Base-by-base conservation (phyloP, 495 filamentous ascomycete species). In the Penicillium alfredii region DNA sequence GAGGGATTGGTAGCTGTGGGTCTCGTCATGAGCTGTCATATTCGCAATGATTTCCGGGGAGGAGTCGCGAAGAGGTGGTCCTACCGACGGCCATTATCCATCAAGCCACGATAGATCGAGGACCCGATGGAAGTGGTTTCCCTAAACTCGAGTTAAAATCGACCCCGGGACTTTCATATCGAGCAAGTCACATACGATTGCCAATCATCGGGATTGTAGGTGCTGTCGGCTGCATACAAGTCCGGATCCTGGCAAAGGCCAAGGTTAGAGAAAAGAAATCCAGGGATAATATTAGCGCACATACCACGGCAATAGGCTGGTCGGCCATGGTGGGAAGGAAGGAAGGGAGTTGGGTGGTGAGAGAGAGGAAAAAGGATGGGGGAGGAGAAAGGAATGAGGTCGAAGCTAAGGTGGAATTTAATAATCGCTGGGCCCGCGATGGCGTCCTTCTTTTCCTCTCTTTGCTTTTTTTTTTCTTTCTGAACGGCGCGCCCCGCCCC, bases 41-140 rank as follows among this genome's bases (percentile, higher is more conserved):
- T 29, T 10, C 22, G 21, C 34, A 17, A n/a, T n/a, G n/a, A n/a
- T n/a, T 33, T 20, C 4, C 22, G 4, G n/a, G n/a, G 17, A 28
- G 17, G 34, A 7, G 13, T 22, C 17, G n/a, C n/a, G n/a, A 18
- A 23, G 6, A 10, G 20, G 4, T 15, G 24, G n/a, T 13, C 39
- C 43, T 39, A 47, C 43, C 47, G 38, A 22, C 47, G 34, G 21
- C 44, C 47, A 37, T 47, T 51, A 4, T 51, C 43, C 12, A 51
- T 35, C 34, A 51, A 8, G 15, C 47, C 47, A 15, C 39, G 44
- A 44, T 51, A 51, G 22, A 51, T 43, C 1, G 43, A 43, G 1
- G 47, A 51, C 7, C 31, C 35, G 23, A 51, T 47, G 8, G 35
- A 47, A 1, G 44, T 45, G 8, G 39, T 51, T 25, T 44, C 43